Conservation (phyloP, 2,329 filamentous ascomycete genomes). For the Aspergillus ustus region DNA sequence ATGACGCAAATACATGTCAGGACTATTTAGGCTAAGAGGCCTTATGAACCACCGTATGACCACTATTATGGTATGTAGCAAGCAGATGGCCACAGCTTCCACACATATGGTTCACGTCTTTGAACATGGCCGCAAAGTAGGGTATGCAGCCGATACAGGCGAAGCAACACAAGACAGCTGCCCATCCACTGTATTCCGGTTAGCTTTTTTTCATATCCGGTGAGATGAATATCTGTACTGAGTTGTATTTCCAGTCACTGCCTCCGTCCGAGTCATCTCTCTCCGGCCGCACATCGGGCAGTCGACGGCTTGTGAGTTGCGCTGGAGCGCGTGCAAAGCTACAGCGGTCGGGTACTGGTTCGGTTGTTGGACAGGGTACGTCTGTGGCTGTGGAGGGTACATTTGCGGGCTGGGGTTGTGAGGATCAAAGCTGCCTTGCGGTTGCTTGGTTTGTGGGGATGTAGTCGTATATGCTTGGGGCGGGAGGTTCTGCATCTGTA, state of each 20-base stretch:
- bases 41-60: constrained; percentile 50
- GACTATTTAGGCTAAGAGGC: constrained; percentile 1
- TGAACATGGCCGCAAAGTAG: constrained; percentile 53
- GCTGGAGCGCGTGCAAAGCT: constrained; percentile 33
- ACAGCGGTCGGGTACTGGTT: constrained; percentile 31
- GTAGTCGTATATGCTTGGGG: not conserved
- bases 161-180: constrained; percentile 48
- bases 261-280: constrained; percentile 32
- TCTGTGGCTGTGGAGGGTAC: constrained; percentile 10
- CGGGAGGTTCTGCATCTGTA: not conserved
- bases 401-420: constrained; percentile 5
- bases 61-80: constrained; percentile 56
- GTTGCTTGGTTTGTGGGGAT: not conserved
- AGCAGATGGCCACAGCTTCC: constrained; percentile 51
- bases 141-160: constrained; percentile 54
- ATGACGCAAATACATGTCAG: not conserved
- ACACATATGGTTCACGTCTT: constrained; percentile 56
- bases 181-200: constrained; percentile 48
- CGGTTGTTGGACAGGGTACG: constrained; percentile 14
- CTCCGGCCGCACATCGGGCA: constrained; percentile 53
- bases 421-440: not conserved
- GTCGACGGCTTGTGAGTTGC: constrained; percentile 49
- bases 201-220: not conserved
- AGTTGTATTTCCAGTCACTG: constrained; percentile 32
- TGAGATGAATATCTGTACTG: constrained; percentile 32